These are phyloP conservation scores for Microbotryum silenes-acaulis DNA, from an alignment of 1,284 basidiomycete genomes.

Conservation along the genomic window DNA sequence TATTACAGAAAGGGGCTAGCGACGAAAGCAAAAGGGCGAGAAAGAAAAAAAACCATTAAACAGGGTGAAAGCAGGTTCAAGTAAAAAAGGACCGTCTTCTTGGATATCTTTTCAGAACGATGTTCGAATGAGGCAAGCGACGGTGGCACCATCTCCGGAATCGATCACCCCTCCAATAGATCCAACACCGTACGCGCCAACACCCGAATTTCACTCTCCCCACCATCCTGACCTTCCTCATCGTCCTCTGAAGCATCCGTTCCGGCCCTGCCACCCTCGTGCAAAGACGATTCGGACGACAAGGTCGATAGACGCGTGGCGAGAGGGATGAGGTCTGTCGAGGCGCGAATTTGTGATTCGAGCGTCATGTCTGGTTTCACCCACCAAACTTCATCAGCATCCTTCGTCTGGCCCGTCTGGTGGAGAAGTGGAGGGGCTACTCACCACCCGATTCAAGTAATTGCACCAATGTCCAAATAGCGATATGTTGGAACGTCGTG, in stretches of 20 bases:
- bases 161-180: conserved; percentile 53
- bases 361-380: conserved; percentile 63
- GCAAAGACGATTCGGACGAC: conserved; percentile 49
- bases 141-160: background rate
- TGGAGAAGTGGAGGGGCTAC: background rate
- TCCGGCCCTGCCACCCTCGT: conserved; percentile 4
- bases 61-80: background rate
- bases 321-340: conserved; percentile 68
- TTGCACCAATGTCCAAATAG: conserved; percentile 98
- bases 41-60: background rate
- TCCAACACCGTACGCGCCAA: conserved; percentile 77
- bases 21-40: background rate
- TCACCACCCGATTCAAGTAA: conserved; percentile 57
- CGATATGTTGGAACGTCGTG: conserved; percentile 99
- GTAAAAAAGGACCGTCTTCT: background rate
- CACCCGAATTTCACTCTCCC: conserved; percentile 77
- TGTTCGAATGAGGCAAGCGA: background rate
- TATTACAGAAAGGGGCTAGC: conserved; percentile 2
- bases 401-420: background rate
- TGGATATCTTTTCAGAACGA: background rate
- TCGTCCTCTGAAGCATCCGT: conserved; percentile 26
- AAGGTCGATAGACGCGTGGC: conserved; percentile 72
- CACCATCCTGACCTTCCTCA: conserved; percentile 49
- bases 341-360: conserved; percentile 77
- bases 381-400: background rate